Conservation (phyloP, 176 grass and related monocot species). For the Carex pumila region DNA sequence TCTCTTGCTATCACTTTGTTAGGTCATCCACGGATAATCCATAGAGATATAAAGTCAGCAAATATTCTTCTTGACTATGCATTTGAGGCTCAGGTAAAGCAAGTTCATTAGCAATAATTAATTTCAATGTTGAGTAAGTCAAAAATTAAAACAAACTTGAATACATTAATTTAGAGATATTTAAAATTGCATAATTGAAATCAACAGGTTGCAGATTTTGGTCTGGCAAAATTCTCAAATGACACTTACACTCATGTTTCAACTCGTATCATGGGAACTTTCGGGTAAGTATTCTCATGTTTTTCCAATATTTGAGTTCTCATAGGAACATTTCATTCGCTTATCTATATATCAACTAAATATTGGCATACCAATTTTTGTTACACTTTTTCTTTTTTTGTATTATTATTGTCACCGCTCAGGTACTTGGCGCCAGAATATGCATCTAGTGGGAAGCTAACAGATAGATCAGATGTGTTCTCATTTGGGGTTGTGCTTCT, state of each 20-base stretch:
- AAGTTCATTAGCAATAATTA: background rate
- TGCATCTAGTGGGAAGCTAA: conserved; percentile 74
- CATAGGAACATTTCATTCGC: background rate
- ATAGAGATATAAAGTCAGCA: conserved; percentile 82
- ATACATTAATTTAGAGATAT: background rate
- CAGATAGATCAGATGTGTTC: conserved; percentile 77
- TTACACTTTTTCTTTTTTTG: background rate
- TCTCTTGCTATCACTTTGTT: background rate
- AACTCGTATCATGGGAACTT: conserved; percentile 79
- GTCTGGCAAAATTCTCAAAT: conserved; percentile 69
- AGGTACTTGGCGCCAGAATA: conserved; percentile 88
- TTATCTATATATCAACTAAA: background rate
- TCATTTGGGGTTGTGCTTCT: conserved; percentile 89
- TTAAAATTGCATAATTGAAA: background rate
- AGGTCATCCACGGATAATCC: conserved; percentile 88
- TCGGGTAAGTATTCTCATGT: conserved; percentile 40
- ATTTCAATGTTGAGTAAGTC: background rate
- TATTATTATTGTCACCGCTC: too few relatives aligned
- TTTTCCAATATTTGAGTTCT: background rate
- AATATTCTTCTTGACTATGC: conserved; percentile 83
- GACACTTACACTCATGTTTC: conserved; percentile 56
- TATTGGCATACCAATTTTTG: background rate
- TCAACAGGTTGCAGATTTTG: conserved; percentile 82
- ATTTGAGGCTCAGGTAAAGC: conserved; percentile 68
- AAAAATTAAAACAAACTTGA: background rate